phyloP scores from a whole-genome alignment of 2,329 filamentous ascomycete genomes.

The Fonsecaea monophora region DNA sequence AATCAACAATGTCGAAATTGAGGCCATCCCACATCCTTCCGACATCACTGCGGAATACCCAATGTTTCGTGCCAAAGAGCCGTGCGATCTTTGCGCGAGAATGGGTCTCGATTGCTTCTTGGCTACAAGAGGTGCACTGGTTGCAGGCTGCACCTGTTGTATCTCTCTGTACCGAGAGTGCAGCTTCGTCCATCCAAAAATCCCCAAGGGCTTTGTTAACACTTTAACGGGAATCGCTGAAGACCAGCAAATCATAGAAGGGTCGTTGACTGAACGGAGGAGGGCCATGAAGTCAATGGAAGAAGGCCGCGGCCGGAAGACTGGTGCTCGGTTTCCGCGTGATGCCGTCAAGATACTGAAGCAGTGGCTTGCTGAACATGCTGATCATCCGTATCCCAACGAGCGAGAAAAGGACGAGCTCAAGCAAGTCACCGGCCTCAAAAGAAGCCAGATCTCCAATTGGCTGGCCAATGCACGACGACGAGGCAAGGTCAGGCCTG shows the following conservation, averaged over 20 bases:
- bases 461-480: conserved; percentile 91
- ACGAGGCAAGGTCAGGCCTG: conserved; percentile 74
- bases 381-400: conserved; percentile 83
- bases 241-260: conserved; percentile 44
- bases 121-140: conserved; percentile 52
- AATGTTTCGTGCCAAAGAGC: conserved; percentile 53
- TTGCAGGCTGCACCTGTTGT: conserved; percentile 56
- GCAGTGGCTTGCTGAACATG: conserved; percentile 81
- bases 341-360: conserved; percentile 81
- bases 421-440: conserved; percentile 78
- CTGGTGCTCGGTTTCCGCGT: conserved; percentile 77
- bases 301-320: conserved; percentile 62
- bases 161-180: conserved; percentile 56
- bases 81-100: conserved; percentile 55
- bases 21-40: conserved; percentile 38
- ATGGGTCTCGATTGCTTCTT: conserved; percentile 58
- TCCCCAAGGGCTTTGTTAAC: conserved; percentile 51
- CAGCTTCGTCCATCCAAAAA: conserved; percentile 54
- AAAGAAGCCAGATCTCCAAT: conserved; percentile 83
- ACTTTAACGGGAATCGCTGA: conserved; percentile 55
- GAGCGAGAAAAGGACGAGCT: conserved; percentile 85
- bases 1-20: conserved; percentile 41
- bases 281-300: conserved; percentile 50
- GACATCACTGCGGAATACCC: conserved; percentile 47
- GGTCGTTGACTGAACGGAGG: conserved; percentile 49